phyloP scores from a whole-genome alignment of 331 rosid species.

The Pyracantha coccinea region DNA sequence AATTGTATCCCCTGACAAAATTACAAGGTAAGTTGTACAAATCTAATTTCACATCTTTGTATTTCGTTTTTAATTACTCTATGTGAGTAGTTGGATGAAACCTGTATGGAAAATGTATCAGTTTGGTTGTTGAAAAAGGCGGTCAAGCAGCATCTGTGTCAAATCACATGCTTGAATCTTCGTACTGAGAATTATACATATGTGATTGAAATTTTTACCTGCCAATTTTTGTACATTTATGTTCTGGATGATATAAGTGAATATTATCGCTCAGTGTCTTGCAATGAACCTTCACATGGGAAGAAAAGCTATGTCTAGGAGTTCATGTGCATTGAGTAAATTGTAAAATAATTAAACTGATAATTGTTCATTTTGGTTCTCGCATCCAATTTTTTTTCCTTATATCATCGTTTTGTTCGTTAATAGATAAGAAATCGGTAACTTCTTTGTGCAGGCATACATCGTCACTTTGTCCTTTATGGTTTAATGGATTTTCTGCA shows the following conservation, averaged over 20 bases:
- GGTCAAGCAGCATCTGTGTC: not conserved
- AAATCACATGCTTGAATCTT: not conserved
- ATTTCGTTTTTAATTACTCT: not conserved
- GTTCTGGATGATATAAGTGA: no score
- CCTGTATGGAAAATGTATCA: not conserved
- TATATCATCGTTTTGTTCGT: not conserved
- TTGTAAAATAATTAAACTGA: not conserved
- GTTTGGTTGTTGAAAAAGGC: not conserved
- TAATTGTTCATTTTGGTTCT: constrained; percentile 2
- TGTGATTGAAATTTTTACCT: no score
- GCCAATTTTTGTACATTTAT: no score
- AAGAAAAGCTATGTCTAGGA: not conserved
- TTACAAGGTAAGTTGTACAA: constrained; percentile 50
- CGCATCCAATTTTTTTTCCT: not conserved
- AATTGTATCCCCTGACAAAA: constrained; percentile 69
- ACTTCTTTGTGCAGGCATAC: constrained; percentile 53
- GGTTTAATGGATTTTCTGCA: constrained; percentile 89
- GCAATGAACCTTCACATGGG: not conserved
- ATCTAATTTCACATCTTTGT: not conserved
- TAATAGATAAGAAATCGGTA: not conserved
- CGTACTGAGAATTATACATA: not conserved
- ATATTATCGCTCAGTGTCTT: no score
- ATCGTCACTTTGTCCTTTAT: constrained; percentile 84
- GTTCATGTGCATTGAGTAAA: constrained; percentile 6
- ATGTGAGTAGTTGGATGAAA: not conserved